Base-by-base conservation (phyloP, 257 asterid species). In the Nicotiana undulata region DNA sequence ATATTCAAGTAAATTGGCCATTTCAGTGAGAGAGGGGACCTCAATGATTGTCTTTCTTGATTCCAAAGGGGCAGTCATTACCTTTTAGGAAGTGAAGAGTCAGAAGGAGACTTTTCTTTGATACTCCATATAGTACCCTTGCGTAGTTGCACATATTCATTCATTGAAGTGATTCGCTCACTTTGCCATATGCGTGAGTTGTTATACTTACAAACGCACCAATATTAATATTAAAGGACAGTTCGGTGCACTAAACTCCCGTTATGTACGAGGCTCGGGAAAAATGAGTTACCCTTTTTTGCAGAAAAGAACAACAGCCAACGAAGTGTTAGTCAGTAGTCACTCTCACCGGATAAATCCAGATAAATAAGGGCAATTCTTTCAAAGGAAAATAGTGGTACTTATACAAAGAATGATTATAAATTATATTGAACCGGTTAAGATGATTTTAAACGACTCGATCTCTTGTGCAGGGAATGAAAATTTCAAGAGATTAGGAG, bases 21-120 rank as follows among this genome's bases (percentile, higher is more conserved):
- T 88, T 88, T 88, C 84, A 49, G 28, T 20, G 34, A 79, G 9
- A 31, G 88, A 86, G 91, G 85, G 87, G 92, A 80, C 89, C 86
- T 76, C 9, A 24, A 6, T 15, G 58, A 70, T 76, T 59, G 85
- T 55, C 92, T 85, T 83, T 87, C 83, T 79, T 82, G 83, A 55
- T 82, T 80, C 72, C 88, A 84, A 88, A 82, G 88, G 87, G 89
- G 80, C 91, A 81, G n/a, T 4, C 32, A 29, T 28, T 52, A 18
- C 60, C 46, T 22, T 24, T n/a, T n/a, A 61, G 26, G 64, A 63
- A 51, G 29, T 63, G 80, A 79, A 80, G 79, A 75, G 84, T 56
- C 86, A 9, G 20, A 77, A 46, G 11, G 24, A 34, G 24, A 77
- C 74, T 37, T 77, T 63, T 77, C 40, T 44, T 20, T 40, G 2